Base-by-base conservation (phyloP, 495 filamentous ascomycete species). In the Podospora pseudoanserina region DNA sequence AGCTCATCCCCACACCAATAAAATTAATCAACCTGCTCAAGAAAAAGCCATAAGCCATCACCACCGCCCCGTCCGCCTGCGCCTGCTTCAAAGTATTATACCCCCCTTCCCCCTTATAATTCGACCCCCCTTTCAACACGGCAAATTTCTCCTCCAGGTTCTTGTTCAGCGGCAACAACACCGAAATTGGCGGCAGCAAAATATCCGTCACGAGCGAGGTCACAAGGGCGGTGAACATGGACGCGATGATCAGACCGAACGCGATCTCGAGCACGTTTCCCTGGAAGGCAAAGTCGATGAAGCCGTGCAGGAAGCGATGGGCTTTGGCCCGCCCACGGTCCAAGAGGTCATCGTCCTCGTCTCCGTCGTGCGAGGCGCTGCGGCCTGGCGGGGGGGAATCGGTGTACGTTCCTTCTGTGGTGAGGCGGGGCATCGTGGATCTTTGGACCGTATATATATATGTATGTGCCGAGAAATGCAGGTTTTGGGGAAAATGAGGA, bases 141-240 rank as follows among this genome's bases (percentile, higher is more conserved):
- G 89, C 87, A 70, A 93, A 93, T 75, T 92, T 92, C 78, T 90
- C 87, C 62, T 89, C 86, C 71, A 93, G 84, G 74, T 92, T 92
- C 57, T 86, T 83, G 68, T 90, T 85, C 61, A 92, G 76, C 55
- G 90, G 90, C 0, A 90, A 85, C 18, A 93, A 73, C 20, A 92
- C 79, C 7, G 89, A 90, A 49, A 93, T 75, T 5, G 90, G 82
- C 11, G 91, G 91, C 34, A 91, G 79, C 16, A 91, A 76, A 34
- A 92, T 83, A 70, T 92, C 91, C 56, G 84, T 86, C 7, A 92
- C 89, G 68, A 93, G 89, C 3, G 88, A 90, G 18, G 86, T 90
- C 30, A 91, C 89, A 27, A 92, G 83, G 64, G 85, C 82, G 0
- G 89, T 92, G 74, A 93, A 93, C 55, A 90, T 86, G 67, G 88